Conservation (phyloP, 257 asterid genomes). For the Capsicum chinense region DNA sequence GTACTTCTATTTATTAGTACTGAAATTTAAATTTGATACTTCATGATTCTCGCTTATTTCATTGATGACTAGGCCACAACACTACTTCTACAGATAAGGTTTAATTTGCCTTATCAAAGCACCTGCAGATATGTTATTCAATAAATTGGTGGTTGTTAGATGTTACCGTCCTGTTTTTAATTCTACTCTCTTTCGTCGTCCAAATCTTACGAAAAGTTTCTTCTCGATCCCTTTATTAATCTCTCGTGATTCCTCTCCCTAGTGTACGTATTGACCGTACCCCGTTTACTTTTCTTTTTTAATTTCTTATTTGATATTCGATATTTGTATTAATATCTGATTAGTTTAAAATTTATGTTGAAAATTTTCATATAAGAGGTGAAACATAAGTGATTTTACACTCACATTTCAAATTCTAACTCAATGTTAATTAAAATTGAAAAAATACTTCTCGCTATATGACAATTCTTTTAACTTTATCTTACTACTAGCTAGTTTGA, state of each 20-base stretch:
- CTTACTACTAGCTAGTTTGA: not conserved
- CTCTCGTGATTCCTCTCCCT: constrained; percentile 7
- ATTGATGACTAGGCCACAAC: too few species aligned
- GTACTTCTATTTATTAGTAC: too few species aligned
- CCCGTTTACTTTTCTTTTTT: not conserved
- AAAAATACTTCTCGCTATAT: fast-evolving
- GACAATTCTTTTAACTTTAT: not conserved
- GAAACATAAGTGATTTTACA: not conserved
- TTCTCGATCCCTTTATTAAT: not conserved
- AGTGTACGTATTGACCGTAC: constrained; percentile 4
- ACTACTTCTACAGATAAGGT: not conserved
- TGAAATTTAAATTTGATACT: too few species aligned
- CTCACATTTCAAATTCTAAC: fast-evolving
- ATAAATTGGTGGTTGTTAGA: constrained; percentile 40
- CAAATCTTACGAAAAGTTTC: not conserved
- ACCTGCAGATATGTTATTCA: constrained; percentile 25
- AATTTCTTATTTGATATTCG: not conserved
- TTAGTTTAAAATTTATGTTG: not conserved
- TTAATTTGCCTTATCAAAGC: constrained; percentile 1
- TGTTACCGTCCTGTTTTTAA: constrained; percentile 47
- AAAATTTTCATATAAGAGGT: not conserved
- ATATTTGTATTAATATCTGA: fast-evolving
- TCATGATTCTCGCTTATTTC: too few species aligned
- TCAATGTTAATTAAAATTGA: not conserved
- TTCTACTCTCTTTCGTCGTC: constrained; percentile 15